Conservation (phyloP, 352 stramenopile genomes). For the Phytophthora aleatoria region DNA sequence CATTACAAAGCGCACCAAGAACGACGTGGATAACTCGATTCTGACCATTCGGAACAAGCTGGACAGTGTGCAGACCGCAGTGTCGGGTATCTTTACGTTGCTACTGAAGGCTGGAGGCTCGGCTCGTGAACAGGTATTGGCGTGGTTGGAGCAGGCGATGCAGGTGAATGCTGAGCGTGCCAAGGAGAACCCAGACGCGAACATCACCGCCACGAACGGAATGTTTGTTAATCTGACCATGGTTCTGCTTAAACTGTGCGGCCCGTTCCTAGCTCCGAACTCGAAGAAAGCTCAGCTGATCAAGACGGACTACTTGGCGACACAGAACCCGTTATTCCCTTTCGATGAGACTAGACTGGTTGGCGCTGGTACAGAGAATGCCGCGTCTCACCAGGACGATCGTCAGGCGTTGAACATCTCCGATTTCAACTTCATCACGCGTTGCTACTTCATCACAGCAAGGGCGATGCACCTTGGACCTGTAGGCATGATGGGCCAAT, state of each 20-base stretch:
- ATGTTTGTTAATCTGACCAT: constrained; percentile 85
- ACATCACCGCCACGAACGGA: constrained; percentile 67
- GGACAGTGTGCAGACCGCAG: constrained; percentile 63
- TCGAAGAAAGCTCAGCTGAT: constrained; percentile 81
- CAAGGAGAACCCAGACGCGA: constrained; percentile 80
- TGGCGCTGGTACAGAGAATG: constrained; percentile 17
- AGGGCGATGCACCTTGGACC: constrained; percentile 92
- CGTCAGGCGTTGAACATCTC: constrained; percentile 21
- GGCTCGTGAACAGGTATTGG: constrained; percentile 64
- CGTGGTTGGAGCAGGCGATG: constrained; percentile 80
- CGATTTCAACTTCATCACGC: constrained; percentile 96
- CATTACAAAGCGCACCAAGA: constrained; percentile 84
- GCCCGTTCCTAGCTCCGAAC: constrained; percentile 79
- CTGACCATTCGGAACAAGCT: constrained; percentile 68
- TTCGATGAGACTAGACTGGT: constrained; percentile 67
- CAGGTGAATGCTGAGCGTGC: constrained; percentile 73
- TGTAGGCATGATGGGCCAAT: constrained; percentile 81
- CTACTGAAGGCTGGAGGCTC: constrained; percentile 65
- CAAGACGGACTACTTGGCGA: constrained; percentile 56
- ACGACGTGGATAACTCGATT: constrained; percentile 78
- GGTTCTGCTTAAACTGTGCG: constrained; percentile 77
- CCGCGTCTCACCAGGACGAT: constrained; percentile 26
- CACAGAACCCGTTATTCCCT: constrained; percentile 65
- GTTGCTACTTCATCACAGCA: constrained; percentile 96
- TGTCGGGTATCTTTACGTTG: constrained; percentile 69